Percentiles rank a stretch among this genome's conserved stretches.
Conservation (phyloP, 1,139 yeast genomes). For the Pichia sp. region DNA sequence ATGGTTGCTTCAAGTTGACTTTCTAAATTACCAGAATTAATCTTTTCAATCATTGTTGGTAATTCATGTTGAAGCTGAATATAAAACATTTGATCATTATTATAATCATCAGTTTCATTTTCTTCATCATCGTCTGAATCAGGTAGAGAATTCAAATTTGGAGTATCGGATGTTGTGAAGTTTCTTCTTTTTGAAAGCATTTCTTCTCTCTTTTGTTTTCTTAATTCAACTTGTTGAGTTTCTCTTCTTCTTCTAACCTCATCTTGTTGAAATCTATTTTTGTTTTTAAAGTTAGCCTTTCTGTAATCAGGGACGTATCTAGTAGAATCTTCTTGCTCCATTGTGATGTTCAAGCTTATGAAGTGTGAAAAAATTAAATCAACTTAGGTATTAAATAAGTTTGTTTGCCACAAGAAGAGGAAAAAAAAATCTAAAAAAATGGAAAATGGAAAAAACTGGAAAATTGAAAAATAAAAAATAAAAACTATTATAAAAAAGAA, state of each 20-base stretch:
- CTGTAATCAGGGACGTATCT: constrained; percentile 96
- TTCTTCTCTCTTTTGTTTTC: constrained; percentile 96
- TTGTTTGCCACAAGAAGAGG: not conserved
- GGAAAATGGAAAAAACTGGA: not conserved
- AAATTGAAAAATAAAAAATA: not conserved
- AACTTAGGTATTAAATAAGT: not conserved
- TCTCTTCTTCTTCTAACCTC: constrained; percentile 97
- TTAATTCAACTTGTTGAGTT: constrained; percentile 91
- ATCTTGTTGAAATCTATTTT: constrained; percentile 89
- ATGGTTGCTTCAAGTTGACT: constrained; percentile 84
- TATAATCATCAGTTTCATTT: constrained; percentile 33
- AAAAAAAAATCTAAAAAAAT: not conserved
- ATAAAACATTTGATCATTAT: constrained; percentile 46
- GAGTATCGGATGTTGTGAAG: constrained; percentile 35
- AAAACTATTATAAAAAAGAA: not conserved
- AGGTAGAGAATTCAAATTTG: constrained; percentile 8
- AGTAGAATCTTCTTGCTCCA: constrained; percentile 48
- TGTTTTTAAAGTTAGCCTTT: constrained; percentile 92
- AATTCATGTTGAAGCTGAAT: constrained; percentile 64
- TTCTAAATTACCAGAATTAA: constrained; percentile 71
- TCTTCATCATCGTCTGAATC: constrained; percentile 40
- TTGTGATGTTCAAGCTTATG: not conserved
- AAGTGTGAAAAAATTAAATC: not conserved
- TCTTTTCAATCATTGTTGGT: constrained; percentile 80
- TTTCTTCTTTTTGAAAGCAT: constrained; percentile 90